Conservation (phyloP, 495 filamentous ascomycete genomes). For the Neurospora tetraspora region DNA sequence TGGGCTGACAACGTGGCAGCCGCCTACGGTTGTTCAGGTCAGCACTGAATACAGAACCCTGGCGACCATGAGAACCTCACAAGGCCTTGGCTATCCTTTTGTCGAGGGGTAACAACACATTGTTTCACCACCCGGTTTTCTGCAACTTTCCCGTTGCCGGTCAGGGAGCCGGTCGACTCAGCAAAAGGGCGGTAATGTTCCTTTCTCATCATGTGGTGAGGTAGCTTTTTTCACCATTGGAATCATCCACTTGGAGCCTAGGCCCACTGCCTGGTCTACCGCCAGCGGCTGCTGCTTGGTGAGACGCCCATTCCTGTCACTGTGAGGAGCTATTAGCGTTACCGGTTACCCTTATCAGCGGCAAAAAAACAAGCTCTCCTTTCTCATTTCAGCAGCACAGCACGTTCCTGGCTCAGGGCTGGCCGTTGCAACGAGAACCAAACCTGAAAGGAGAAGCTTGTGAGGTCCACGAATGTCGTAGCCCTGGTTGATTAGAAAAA, state of each 20-base stretch:
- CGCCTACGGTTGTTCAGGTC: not conserved
- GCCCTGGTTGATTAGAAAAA: not conserved
- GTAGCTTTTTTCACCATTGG: not conserved
- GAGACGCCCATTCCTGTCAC: not conserved
- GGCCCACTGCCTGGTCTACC: not conserved
- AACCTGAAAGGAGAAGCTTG: not conserved
- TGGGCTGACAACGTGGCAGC: not conserved
- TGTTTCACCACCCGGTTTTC: not conserved
- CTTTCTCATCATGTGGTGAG: not conserved
- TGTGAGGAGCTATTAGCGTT: not conserved
- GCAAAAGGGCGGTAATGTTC: not conserved
- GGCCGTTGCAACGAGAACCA: not conserved
- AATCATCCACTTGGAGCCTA: not conserved
- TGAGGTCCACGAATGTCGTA: not conserved
- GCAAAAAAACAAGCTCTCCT: not conserved
- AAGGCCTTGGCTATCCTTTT: not conserved
- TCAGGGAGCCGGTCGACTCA: not conserved
- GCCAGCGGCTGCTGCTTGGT: not conserved
- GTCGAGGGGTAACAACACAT: not conserved
- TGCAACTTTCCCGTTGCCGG: not conserved
- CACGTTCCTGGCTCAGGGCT: not conserved
- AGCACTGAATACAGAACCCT: not conserved
- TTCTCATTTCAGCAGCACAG: not conserved
- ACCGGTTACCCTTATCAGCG: not conserved
- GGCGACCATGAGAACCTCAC: not conserved